Percentiles rank a stretch among this genome's conserved stretches.
phyloP scores from a whole-genome alignment of 257 asterid genomes.

The Nicotiana obtusifolia region DNA sequence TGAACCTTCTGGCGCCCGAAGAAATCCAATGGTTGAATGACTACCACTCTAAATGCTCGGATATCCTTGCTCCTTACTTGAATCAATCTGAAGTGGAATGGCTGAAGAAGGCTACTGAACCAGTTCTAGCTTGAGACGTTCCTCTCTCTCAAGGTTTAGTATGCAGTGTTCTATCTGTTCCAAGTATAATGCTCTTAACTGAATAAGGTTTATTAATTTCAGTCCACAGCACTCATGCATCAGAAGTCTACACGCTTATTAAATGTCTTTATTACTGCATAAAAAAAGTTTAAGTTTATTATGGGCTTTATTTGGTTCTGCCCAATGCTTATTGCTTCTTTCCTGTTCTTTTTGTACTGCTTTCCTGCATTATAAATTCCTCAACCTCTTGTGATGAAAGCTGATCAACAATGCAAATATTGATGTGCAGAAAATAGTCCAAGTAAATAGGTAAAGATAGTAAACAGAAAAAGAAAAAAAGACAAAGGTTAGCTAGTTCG shows the following conservation, averaged over 20 bases:
- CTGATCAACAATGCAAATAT: neutral
- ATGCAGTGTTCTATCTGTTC: neutral
- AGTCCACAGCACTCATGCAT: neutral
- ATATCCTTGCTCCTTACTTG: slow-evolving; percentile 61
- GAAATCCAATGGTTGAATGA: slow-evolving; percentile 77
- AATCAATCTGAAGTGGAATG: slow-evolving; percentile 63
- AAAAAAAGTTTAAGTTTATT: neutral
- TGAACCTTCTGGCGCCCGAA: slow-evolving; percentile 60
- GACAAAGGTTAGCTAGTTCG: neutral
- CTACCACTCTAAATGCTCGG: slow-evolving; percentile 66
- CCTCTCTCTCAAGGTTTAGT: neutral
- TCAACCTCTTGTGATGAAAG: neutral
- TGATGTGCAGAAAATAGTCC: no score
- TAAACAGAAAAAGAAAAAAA: neutral
- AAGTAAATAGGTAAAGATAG: no score
- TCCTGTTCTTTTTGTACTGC: neutral
- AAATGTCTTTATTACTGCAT: neutral
- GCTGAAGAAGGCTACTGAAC: slow-evolving; percentile 76
- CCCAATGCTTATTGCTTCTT: neutral
- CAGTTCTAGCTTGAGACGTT: slow-evolving; percentile 37
- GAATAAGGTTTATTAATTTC: neutral
- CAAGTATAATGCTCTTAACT: neutral
- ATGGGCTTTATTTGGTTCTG: neutral
- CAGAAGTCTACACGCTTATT: neutral
- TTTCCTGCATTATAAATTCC: neutral